Evolutionary conservation across 371 early-diverging fungal genomes (phyloP).

Genomic region (Cokeromyces recurvatus): DNA sequence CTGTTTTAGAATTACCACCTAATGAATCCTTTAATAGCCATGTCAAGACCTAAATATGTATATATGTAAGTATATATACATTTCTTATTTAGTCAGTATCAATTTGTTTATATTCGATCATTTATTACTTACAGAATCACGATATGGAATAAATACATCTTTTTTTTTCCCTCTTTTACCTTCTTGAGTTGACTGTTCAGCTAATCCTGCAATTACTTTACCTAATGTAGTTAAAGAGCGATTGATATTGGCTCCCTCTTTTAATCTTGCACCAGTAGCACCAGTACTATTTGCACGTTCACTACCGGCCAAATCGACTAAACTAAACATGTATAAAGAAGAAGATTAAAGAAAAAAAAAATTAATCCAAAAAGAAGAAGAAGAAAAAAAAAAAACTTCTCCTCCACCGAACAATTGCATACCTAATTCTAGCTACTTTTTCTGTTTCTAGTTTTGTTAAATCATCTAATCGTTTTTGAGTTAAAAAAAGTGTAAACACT

Average conservation of each 20-base stretch:
- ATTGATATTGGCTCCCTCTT: slow-evolving; percentile 99
- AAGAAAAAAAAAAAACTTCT: too few relatives aligned
- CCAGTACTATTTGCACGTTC: slow-evolving; percentile 96
- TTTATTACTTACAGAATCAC: slow-evolving; percentile 68
- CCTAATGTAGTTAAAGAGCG: slow-evolving; percentile 91
- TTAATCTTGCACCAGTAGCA: slow-evolving; percentile 92
- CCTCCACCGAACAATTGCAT: too few relatives aligned
- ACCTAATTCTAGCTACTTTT: slow-evolving; percentile 74
- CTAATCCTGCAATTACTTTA: slow-evolving; percentile 95
- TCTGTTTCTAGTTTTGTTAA: slow-evolving; percentile 68
- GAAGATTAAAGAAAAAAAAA: slow-evolving; percentile 1
- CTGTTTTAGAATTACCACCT: slow-evolving; percentile 91
- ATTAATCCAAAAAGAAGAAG: background rate
- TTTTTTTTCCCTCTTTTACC: slow-evolving; percentile 45
- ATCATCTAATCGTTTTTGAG: slow-evolving; percentile 58
- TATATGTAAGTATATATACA: too few relatives aligned
- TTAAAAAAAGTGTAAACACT: slow-evolving; percentile 84
- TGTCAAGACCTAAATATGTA: slow-evolving; percentile 80
- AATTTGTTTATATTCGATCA: too few relatives aligned
- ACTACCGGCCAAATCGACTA: slow-evolving; percentile 92
- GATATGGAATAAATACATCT: slow-evolving; percentile 76
- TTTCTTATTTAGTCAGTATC: too few relatives aligned
- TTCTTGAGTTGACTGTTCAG: slow-evolving; percentile 61
- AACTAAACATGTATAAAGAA: slow-evolving; percentile 28
- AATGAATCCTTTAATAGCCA: slow-evolving; percentile 93